Evolutionary conservation across 108 stramenopile genomes (phyloP), one percentile per base, ranked within the genome.

Genomic region (Fistulifera pelliculosa): DNA sequence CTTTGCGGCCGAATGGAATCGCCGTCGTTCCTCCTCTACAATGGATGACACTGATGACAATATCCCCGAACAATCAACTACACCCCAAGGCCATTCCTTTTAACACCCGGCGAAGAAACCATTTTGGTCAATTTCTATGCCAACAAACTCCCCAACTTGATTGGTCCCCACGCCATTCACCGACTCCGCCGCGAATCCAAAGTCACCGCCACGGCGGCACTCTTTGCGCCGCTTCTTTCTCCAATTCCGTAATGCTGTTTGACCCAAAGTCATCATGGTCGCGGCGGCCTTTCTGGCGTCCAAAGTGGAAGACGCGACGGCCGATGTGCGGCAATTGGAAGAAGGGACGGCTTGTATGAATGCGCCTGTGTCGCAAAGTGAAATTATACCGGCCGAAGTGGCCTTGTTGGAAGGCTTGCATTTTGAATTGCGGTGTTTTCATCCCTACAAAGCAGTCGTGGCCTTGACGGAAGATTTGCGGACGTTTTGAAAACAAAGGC

Each of bases 291-390:
- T 91, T 62, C 61, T 91, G 61, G 89, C 85, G 0, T 47, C 68
- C 58, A 91, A 91, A 69, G 81, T 87, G 5, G 89, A 91, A 69
- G 89, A 91, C 58, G 77, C 70, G 54, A 87, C 71, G 81, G 66
- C 81, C n/a, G 80, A 83, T 49, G 69, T 85, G 7, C 52, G 80
- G 13, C 77, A 84, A 49, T 60, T 91, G 51, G 85, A 91, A 60
- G 65, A 82, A 62, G 89, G 81, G 10, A 91, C 89, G 3, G 74
- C 74, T 35, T 51, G 67, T 15, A 80, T 91, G 85, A 65, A 85
- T 54, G 78, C 89, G 2, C 85, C 76, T 1, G 76, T 82, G 18
- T 27, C 71, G 14, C 21, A 41, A 23, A 39, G 54, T 15, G 80
- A 82, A 43, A 78, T 82, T 26, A 59, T 82, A 41, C 45, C 68